phyloP scores from a whole-genome alignment of 2,329 filamentous ascomycete species.

The Mariannaea sp. region DNA sequence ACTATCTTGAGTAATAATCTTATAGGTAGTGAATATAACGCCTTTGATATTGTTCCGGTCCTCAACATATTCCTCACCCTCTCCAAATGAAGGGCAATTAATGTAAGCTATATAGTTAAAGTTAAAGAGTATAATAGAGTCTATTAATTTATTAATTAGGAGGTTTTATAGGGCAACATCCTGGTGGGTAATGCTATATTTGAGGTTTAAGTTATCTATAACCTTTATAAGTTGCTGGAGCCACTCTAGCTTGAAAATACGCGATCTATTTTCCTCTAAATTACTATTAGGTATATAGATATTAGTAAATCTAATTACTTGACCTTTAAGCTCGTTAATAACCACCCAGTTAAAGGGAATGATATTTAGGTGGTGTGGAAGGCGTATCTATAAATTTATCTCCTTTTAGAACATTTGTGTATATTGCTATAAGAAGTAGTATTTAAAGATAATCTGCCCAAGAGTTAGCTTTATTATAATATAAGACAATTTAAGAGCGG shows the following conservation, averaged over 20 bases:
- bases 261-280: slow-evolving; percentile 37
- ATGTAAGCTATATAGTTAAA: slow-evolving; percentile 41
- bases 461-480: slow-evolving; percentile 1
- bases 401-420: slow-evolving; percentile 40
- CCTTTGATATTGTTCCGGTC: slow-evolving; percentile 43
- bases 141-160: slow-evolving; percentile 40
- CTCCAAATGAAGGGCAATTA: slow-evolving; percentile 4
- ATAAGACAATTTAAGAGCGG: neutral
- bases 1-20: slow-evolving; percentile 44
- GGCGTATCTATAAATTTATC: slow-evolving; percentile 40
- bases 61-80: slow-evolving; percentile 16
- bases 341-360: slow-evolving; percentile 42
- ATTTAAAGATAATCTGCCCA: slow-evolving; percentile 39
- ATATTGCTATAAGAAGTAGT: slow-evolving; percentile 37
- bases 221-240: slow-evolving; percentile 43
- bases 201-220: slow-evolving; percentile 43
- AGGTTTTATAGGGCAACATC: slow-evolving; percentile 48
- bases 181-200: slow-evolving; percentile 44
- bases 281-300: slow-evolving; percentile 40
- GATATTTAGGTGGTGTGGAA: slow-evolving; percentile 44
- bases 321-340: slow-evolving; percentile 39
- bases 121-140: slow-evolving; percentile 45
- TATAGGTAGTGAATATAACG: slow-evolving; percentile 44
- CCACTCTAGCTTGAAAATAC: slow-evolving; percentile 44
- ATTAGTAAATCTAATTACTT: slow-evolving; percentile 44